Evolutionary conservation across 1,139 yeast species (phyloP), one percentile per base, ranked within the genome.

Genomic region (Yamadazyma diddensiae): DNA sequence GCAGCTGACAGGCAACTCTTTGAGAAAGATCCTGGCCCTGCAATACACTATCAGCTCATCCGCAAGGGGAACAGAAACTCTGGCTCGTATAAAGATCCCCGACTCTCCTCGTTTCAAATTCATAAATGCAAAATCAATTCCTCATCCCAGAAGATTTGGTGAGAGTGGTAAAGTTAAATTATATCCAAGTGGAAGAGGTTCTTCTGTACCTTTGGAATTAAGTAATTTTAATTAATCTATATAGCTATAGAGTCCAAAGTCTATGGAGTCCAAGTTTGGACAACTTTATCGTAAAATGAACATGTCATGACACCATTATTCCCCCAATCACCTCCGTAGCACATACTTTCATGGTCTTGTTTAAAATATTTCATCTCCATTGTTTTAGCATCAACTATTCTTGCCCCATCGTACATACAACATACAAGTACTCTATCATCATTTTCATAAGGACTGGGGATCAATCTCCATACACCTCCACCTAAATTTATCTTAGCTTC

Each of bases 331-430:
- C 94, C 96, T 0, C 97, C 97, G 50, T 92, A 92, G 33, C 92
- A 88, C 87, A 92, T 92, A 44, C 96, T 86, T 29, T 79, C 81
- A 53, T 92, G 97, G 15, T 82, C 84, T 18, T 73, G 73, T 42
- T 80, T 82, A 52, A 80, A 75, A 39, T 70, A 73, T 15, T 65
- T 57, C 3, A 54, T 49, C 1, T 82, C 75, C 3, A 43, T 52
- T 15, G 57, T 59, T 4, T 51, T 50, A 5, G 64, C 56, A 20
- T 54, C 53, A 1, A 85, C 57, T 2, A 88, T 63, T 36, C 90
- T 67, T 1, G 95, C 96, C 10, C 98, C 98, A 47, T 87, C 92
- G 49, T 92, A 90, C 97, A 92, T 92, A 52, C 97, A 87, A 51
- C 97, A 90, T 0, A 80, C 79, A 33, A 90, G 61, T 1, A 90